These are phyloP conservation scores for Aspergillus tamarii DNA, from an alignment of 2,329 filamentous ascomycete species.

Conservation along the genomic window DNA sequence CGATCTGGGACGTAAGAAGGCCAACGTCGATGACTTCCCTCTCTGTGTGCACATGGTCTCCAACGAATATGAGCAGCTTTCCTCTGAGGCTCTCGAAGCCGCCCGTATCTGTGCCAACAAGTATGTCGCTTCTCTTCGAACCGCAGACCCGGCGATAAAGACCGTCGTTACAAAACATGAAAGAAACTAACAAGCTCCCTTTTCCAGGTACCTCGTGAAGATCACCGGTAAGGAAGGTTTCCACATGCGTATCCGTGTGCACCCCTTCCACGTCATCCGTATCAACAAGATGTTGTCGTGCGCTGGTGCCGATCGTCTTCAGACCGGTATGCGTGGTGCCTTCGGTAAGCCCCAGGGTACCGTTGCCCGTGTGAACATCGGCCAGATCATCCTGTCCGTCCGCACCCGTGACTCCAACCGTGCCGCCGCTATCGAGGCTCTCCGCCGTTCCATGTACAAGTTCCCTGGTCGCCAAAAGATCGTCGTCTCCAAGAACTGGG, in stretches of 20 bases:
- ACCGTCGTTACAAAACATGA: not conserved
- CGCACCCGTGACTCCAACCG: slow-evolving; percentile 96
- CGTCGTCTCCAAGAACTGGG: slow-evolving; percentile 99
- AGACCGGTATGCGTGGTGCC: slow-evolving; percentile 99
- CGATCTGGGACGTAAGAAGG: slow-evolving; percentile 97
- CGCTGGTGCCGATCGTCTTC: slow-evolving; percentile 99
- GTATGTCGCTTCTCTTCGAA: slow-evolving; percentile 51
- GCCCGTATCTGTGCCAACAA: slow-evolving; percentile 99
- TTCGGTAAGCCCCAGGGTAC: slow-evolving; percentile 99
- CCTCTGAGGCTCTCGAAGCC: slow-evolving; percentile 98
- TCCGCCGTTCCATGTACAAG: slow-evolving; percentile 99
- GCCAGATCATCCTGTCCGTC: slow-evolving; percentile 97
- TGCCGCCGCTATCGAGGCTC: slow-evolving; percentile 92
- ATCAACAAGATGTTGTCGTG: slow-evolving; percentile 99
- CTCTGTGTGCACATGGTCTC: slow-evolving; percentile 98
- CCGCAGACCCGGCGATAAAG: slow-evolving; percentile 26
- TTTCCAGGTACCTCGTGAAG: slow-evolving; percentile 66
- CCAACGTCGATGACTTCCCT: slow-evolving; percentile 98
- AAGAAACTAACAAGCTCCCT: not conserved
- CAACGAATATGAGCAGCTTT: slow-evolving; percentile 99
- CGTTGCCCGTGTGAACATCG: slow-evolving; percentile 99
- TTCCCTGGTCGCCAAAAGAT: slow-evolving; percentile 99
- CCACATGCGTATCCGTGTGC: slow-evolving; percentile 76
- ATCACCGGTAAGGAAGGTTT: slow-evolving; percentile 71
- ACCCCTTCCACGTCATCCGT: slow-evolving; percentile 99